Evolutionary conservation across 2,329 filamentous ascomycete species (phyloP).

Genomic region (Clonostachys byssicola): DNA sequence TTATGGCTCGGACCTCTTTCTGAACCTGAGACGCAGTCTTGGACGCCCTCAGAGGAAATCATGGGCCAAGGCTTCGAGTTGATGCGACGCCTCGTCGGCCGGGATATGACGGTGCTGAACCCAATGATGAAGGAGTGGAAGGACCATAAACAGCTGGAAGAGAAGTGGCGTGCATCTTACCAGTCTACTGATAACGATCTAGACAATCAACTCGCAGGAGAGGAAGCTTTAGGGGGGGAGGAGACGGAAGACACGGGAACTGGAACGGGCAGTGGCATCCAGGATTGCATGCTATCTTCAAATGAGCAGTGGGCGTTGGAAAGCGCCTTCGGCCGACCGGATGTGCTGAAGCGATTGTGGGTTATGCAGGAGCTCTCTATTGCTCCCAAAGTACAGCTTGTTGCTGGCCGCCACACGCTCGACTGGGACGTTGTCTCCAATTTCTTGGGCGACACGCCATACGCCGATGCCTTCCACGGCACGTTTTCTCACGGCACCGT

Average conservation of each 20-base stretch:
- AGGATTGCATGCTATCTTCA: background rate
- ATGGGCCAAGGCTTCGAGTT: background rate
- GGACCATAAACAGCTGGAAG: no score
- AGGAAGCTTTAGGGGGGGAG: no score
- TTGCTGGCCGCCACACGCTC: background rate
- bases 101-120: background rate
- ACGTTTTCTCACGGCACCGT: background rate
- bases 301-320: background rate
- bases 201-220: no score
- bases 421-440: conserved; percentile 1
- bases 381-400: conserved; percentile 1
- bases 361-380: background rate
- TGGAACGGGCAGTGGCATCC: background rate
- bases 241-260: background rate
- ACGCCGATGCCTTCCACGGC: conserved; percentile 2
- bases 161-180: background rate
- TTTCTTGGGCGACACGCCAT: background rate
- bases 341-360: background rate
- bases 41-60: background rate
- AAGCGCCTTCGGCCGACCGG: background rate
- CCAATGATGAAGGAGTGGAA: background rate
- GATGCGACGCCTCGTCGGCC: background rate
- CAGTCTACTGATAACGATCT: no score
- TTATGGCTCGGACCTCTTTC: background rate
- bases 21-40: background rate